Evolutionary conservation across 1,139 yeast species (phyloP), one percentile per base, ranked within the genome.

Genomic region (Scheffersomyces titani): DNA sequence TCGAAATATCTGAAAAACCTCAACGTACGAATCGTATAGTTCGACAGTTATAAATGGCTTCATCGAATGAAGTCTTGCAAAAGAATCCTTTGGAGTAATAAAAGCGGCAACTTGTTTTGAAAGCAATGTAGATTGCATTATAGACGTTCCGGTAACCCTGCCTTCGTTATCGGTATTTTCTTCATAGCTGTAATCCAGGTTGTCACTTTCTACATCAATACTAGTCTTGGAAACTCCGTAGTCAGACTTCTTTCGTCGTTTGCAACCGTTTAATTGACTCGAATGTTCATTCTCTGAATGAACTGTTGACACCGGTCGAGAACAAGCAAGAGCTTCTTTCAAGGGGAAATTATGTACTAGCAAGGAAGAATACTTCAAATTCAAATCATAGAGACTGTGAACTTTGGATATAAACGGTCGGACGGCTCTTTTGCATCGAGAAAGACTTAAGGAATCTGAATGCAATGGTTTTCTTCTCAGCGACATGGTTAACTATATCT

Each of bases 371-470:
- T 68, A 66, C 56, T 71, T 73, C 19, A 59, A 53, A 54, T 63
- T 63, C 51, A 69, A 55, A 50, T 72, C 76, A 51, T 75, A 72
- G 47, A 78, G 66, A 5, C 68, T 60, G 61, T 77, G 81, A 22
- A 77, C 67, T 55, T 76, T 76, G 51, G 79, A 64, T 6, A 76
- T 58, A 19, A 78, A 63, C 16, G 82, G 82, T 36, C 82, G 69
- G 9, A 74, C 68, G 2, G 74, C 63, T 52, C 81, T 64, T 60
- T 75, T 76, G 63, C 77, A 75, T 57, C 72, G 69, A 5, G 71
- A 54, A 16, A 58, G 54, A n/a, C 22, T 22, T 46, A 46, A 16
- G 6, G 49, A 46, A 20, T 46, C 49, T n/a, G 49, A 46, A 19
- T 22, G n/a, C 22, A 16, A 9, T 20, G 49, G 49, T 19, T 21